phyloP scores from a whole-genome alignment of 495 filamentous ascomycete species.

The Penicillium steckii region DNA sequence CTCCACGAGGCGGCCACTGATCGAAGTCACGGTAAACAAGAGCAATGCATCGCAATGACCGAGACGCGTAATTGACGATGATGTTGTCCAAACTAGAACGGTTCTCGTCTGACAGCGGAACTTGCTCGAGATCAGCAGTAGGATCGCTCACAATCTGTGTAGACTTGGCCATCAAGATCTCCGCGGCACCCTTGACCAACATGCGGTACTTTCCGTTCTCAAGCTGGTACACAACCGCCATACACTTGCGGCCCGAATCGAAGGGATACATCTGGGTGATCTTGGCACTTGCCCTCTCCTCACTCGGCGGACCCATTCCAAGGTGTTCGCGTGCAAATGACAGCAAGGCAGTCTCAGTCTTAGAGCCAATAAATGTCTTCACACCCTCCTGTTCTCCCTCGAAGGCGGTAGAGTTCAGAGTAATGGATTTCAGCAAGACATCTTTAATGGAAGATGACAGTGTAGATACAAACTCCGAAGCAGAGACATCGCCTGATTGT shows the following conservation, averaged over 20 bases:
- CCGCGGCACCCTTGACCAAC: slow-evolving; percentile 85
- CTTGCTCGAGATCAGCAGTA: slow-evolving; percentile 54
- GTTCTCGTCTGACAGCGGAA: slow-evolving; percentile 56
- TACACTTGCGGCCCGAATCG: slow-evolving; percentile 84
- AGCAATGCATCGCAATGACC: slow-evolving; percentile 84
- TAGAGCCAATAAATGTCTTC: slow-evolving; percentile 76
- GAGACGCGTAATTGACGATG: slow-evolving; percentile 75
- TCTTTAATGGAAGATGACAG: slow-evolving; percentile 60
- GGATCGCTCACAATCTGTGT: slow-evolving; percentile 71
- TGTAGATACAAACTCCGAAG: slow-evolving; percentile 57
- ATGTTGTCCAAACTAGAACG: slow-evolving; percentile 58
- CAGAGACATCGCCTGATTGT: slow-evolving; percentile 41
- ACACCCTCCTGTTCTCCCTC: slow-evolving; percentile 72
- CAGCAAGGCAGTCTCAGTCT: slow-evolving; percentile 84
- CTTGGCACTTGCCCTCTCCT: slow-evolving; percentile 68
- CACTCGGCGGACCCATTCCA: slow-evolving; percentile 68
- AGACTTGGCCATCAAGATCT: slow-evolving; percentile 75
- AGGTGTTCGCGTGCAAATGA: slow-evolving; percentile 72
- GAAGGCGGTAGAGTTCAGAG: slow-evolving; percentile 85
- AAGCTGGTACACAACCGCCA: slow-evolving; percentile 75
- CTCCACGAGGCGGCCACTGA: slow-evolving; percentile 77
- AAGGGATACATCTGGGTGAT: slow-evolving; percentile 78
- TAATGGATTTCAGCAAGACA: slow-evolving; percentile 70
- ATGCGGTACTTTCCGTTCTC: slow-evolving; percentile 67
- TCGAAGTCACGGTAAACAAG: slow-evolving; percentile 87